phyloP scores from a whole-genome alignment of 805 yeast genomes.

The Yarrowia osloensis region DNA sequence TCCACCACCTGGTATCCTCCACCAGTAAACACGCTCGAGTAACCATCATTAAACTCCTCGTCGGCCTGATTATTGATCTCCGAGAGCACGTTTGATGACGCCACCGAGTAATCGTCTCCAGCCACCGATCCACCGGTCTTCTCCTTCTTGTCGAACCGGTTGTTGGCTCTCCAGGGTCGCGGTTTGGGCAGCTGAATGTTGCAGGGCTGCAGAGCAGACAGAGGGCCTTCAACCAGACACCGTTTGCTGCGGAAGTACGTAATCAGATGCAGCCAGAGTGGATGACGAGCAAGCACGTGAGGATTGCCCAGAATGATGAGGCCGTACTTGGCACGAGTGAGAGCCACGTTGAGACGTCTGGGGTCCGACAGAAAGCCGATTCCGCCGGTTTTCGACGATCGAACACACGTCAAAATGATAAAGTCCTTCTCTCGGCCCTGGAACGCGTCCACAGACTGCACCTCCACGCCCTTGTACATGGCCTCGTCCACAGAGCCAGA shows the following conservation, averaged over 20 bases:
- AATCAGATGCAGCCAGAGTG: slow-evolving; percentile 76
- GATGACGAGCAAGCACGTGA: slow-evolving; percentile 65
- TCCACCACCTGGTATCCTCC: slow-evolving; percentile 22
- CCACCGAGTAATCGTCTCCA: slow-evolving; percentile 20
- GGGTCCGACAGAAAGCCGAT: slow-evolving; percentile 87
- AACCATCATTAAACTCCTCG: slow-evolving; percentile 35
- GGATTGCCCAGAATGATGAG: slow-evolving; percentile 83
- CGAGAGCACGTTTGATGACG: slow-evolving; percentile 9
- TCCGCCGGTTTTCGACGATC: slow-evolving; percentile 71
- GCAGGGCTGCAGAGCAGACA: slow-evolving; percentile 75
- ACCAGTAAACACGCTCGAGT: not conserved
- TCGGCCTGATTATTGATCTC: slow-evolving; percentile 13
- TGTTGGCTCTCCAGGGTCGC: slow-evolving; percentile 19
- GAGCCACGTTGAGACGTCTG: slow-evolving; percentile 83
- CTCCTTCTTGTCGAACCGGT: slow-evolving; percentile 5
- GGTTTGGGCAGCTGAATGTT: slow-evolving; percentile 35
- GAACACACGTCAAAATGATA: slow-evolving; percentile 74
- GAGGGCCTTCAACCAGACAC: slow-evolving; percentile 85
- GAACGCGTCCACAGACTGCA: slow-evolving; percentile 93
- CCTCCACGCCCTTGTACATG: slow-evolving; percentile 71
- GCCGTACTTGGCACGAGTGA: slow-evolving; percentile 86
- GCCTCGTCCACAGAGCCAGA: slow-evolving; percentile 68
- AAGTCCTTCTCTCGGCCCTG: slow-evolving; percentile 89
- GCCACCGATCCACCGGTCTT: not conserved
- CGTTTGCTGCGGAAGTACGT: slow-evolving; percentile 80